phyloP scores from a whole-genome alignment of 768 basidiomycete species.

The Pleurotus ostreatus region DNA sequence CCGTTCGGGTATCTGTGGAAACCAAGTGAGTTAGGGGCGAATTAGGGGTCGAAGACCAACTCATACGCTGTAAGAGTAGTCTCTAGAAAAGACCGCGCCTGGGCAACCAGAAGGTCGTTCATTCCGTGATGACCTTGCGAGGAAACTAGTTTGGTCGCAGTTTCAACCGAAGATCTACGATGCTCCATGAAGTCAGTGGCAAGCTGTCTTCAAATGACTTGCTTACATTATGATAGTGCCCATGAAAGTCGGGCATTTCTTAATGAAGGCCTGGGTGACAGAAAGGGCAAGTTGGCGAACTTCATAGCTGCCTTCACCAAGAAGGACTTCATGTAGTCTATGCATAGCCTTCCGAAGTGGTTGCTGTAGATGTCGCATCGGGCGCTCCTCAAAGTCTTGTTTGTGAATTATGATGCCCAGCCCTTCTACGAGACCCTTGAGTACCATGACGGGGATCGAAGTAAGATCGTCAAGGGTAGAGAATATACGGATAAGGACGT shows the following conservation, averaged over 20 bases:
- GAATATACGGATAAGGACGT: constrained; percentile 51
- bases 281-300: constrained; percentile 63
- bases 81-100: constrained; percentile 54
- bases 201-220: not conserved
- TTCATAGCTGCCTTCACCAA: constrained; percentile 59
- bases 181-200: not conserved
- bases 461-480: constrained; percentile 40
- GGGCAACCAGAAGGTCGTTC: constrained; percentile 48
- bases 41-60: not conserved
- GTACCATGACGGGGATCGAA: constrained; percentile 47
- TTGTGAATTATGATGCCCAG: constrained; percentile 68
- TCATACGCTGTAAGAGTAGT: constrained; percentile 45
- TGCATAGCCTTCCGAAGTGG: constrained; percentile 49
- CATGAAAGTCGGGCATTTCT: constrained; percentile 49
- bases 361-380: constrained; percentile 51
- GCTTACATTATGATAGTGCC: constrained; percentile 53
- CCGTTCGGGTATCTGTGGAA: constrained; percentile 51
- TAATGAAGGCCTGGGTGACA: constrained; percentile 58
- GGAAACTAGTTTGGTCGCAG: constrained; percentile 42
- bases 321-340: constrained; percentile 45
- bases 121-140: constrained; percentile 47
- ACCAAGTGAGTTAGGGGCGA: constrained; percentile 2
- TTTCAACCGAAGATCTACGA: constrained; percentile 50
- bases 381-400: constrained; percentile 59
- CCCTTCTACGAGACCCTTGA: constrained; percentile 61